Conservation (phyloP, 2,329 filamentous ascomycete species). For the Cladosporium sp. region DNA sequence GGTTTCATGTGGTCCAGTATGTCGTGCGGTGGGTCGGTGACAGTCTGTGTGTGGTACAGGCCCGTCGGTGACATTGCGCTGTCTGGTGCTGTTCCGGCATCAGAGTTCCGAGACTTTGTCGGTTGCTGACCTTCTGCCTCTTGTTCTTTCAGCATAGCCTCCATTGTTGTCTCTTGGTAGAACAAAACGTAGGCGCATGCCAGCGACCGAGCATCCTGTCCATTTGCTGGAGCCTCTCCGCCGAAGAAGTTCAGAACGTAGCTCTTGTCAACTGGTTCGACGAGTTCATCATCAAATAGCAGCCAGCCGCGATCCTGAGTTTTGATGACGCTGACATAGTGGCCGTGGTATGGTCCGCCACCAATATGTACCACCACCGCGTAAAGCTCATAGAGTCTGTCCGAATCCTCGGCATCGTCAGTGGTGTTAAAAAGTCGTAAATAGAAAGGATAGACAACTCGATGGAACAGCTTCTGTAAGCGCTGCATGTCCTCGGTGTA, state of each 20-base stretch:
- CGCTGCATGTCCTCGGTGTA: conserved; percentile 94
- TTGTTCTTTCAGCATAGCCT: conserved; percentile 70
- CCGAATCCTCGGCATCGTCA: conserved; percentile 88
- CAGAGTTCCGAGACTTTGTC: conserved; percentile 29
- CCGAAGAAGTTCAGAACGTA: conserved; percentile 98
- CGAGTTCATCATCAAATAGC: conserved; percentile 96
- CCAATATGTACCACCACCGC: conserved; percentile 97
- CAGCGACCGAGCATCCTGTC: conserved; percentile 55
- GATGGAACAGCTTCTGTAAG: conserved; percentile 92
- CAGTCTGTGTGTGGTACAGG: conserved; percentile 30
- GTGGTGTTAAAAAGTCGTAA: conserved; percentile 96
- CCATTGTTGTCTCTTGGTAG: conserved; percentile 83
- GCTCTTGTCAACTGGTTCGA: conserved; percentile 93
- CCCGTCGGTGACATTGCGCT: conserved; percentile 20
- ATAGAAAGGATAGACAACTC: conserved; percentile 95
- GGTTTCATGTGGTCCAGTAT: conserved; percentile 49
- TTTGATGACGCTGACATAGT: conserved; percentile 97
- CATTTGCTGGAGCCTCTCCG: conserved; percentile 54
- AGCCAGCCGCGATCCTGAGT: conserved; percentile 94
- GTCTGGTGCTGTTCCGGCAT: conserved; percentile 26
- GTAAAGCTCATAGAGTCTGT: conserved; percentile 92
- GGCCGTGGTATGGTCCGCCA: conserved; percentile 92
- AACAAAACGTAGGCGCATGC: conserved; percentile 97
- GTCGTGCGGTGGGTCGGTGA: conserved; percentile 40
- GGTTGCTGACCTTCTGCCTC: conserved; percentile 64